Evolutionary conservation across 352 stramenopile genomes (phyloP), one percentile per base, ranked within the genome.

Genomic region (Thalassiosira ordinaria): DNA sequence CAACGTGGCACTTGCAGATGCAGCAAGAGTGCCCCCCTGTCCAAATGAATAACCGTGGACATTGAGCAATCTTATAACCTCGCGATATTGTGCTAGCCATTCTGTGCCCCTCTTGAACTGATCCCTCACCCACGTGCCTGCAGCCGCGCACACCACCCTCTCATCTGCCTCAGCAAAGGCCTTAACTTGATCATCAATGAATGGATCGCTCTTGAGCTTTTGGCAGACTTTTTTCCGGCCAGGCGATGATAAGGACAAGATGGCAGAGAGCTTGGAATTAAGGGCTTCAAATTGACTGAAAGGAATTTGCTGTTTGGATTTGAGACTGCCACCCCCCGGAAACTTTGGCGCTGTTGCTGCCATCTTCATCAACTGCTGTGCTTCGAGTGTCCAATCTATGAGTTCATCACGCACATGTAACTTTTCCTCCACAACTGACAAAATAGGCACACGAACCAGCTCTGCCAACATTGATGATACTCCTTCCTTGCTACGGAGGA

Each of bases 391-490:
- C 87, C 85, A 92, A 33, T 79, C 41, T 31, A 91, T 76, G 16
- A 91, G 53, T 44, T 88, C 80, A 11, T 77, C 20, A 16, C 85
- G 71, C 47, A 88, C 37, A 20, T 60, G 33, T 16, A 92, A 44
- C 62, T 85, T 87, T 71, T 92, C 87, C 78, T 92, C 87, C 9
- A 74, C 70, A 13, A 89, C 29, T 18, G 84, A 89, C 20, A 92
- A 46, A 31, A 88, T 64, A 24, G 76, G 77, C 27, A 90, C 29
- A 39, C 63, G 70, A 13, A 14, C 66, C 24, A 92, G 65, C 60
- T 88, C 62, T 16, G 60, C 64, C 22, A 91, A 67, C 9, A 60
- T 63, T 33, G 70, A 68, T 37, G 51, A 27, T 33, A 86, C 62
- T 20, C 74, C 73, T 67, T 75, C 35, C 64, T 84, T 84, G 31